These are phyloP conservation scores for Ananas comosus DNA, from an alignment of 176 grass and related monocot species.

Conservation along the genomic window DNA sequence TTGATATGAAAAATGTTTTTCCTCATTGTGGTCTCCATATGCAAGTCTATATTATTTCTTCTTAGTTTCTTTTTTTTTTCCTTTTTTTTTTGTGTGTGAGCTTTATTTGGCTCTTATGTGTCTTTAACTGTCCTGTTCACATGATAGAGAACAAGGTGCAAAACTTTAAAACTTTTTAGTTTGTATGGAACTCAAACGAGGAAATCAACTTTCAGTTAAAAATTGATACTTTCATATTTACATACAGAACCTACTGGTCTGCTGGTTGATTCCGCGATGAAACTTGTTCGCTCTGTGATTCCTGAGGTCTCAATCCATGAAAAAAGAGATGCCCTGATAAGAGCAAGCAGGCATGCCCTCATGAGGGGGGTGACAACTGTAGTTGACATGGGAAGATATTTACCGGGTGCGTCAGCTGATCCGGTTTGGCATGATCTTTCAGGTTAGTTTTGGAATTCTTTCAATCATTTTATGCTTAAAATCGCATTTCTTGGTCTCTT, in stretches of 20 bases:
- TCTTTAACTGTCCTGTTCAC: too few species aligned
- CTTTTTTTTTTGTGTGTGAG: too few species aligned
- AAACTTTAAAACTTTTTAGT: too few species aligned
- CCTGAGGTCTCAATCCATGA: constrained; percentile 43
- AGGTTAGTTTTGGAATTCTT: constrained; percentile 39
- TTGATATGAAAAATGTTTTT: too few species aligned
- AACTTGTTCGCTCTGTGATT: constrained; percentile 43
- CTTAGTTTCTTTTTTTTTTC: too few species aligned
- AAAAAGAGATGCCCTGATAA: constrained; percentile 58
- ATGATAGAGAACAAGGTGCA: too few species aligned
- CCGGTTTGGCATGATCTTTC: constrained; percentile 67
- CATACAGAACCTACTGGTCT: constrained; percentile 71
- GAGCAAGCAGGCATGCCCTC: constrained; percentile 65
- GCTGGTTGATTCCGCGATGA: constrained; percentile 80
- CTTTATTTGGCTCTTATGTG: too few species aligned
- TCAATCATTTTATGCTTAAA: neutral
- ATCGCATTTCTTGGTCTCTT: neutral
- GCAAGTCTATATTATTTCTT: too few species aligned
- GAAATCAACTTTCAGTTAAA: neutral
- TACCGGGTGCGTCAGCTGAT: constrained; percentile 36
- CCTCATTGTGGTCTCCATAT: too few species aligned
- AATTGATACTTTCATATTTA: neutral
- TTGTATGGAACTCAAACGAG: neutral
- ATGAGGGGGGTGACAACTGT: constrained; percentile 67
- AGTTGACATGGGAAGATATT: constrained; percentile 76